Base-by-base conservation (phyloP, 345 rosid species). In the Gossypium turneri region DNA sequence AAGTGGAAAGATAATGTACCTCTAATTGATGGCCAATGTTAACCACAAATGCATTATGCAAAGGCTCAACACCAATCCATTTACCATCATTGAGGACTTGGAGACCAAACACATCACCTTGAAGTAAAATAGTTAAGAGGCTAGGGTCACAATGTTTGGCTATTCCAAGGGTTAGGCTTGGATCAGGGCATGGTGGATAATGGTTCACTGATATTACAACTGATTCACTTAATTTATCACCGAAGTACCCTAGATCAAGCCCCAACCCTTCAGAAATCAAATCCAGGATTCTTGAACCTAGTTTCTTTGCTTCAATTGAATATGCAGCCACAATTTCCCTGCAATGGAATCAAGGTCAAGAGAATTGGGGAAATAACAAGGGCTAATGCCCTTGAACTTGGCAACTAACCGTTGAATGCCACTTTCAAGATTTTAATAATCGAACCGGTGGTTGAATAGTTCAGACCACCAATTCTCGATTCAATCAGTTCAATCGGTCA, bases 111-210 rank as follows among this genome's bases (percentile, higher is more conserved):
- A 75, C 78, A 51, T 78, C 79, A 12, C 81, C 82, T 44, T 76
- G 84, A 45, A 78, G 82, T 17, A 81, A 47, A 64, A 85, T 38
- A 25, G 79, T 81, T 7, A 76, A 20, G 27, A 83, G 78, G 43
- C 41, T 58, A 12, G 73, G 57, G 44, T 86, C 81, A 17, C 77
- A 19, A 10, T 82, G 84, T 43, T 61, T 75, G 13, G 78, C 62
- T 15, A 76, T 5, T 61, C 84, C 87, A 7, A 84, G 52, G 53
- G 79, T 75, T 67, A 81, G 71, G 20, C 81, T 79, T 59, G 86
- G 87, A 9, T 84, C 74, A 10, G 83, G 84, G 45, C 84, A 84
- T 7, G 87, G 75, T 1, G 82, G 83, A 59, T 78, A 76, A 76
- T 75, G 27, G 64, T 83, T 79, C 2, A 68, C 48, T 3, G 62